A percentile compares a stretch with the other conserved stretches of the same genome.
phyloP scores from a whole-genome alignment of 192 early-diverging fungal species.

The Martensiomyces pterosporus region DNA sequence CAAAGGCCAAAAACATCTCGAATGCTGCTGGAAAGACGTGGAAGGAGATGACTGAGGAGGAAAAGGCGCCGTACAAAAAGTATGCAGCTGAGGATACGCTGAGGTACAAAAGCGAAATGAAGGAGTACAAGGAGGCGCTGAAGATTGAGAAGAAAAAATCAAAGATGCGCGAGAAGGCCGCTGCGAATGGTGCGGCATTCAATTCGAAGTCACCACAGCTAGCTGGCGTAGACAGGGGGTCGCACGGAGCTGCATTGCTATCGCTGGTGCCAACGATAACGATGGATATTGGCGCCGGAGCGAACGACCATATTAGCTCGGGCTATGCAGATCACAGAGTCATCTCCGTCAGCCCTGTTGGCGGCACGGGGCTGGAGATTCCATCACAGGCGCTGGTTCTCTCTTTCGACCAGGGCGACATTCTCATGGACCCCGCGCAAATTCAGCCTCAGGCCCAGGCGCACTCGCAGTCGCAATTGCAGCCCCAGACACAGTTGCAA shows the following conservation, averaged over 20 bases:
- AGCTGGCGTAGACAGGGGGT: too few species aligned
- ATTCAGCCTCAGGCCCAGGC: not conserved
- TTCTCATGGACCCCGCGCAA: too few species aligned
- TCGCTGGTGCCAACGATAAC: too few species aligned
- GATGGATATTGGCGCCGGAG: too few species aligned
- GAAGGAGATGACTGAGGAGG: slow-evolving; percentile 54
- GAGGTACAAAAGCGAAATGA: slow-evolving; percentile 67
- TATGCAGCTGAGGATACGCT: slow-evolving; percentile 59
- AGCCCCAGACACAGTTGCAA: not conserved
- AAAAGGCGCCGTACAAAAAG: slow-evolving; percentile 52
- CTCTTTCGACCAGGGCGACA: not conserved
- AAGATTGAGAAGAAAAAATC: slow-evolving; percentile 12
- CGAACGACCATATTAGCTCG: too few species aligned
- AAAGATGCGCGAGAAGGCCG: not conserved
- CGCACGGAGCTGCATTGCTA: too few species aligned
- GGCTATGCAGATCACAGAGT: too few species aligned
- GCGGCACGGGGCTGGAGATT: too few species aligned
- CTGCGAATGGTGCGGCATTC: too few species aligned
- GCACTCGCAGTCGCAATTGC: not conserved
- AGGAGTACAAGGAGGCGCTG: slow-evolving; percentile 36
- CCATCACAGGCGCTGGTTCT: not conserved
- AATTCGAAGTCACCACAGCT: too few species aligned
- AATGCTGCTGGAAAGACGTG: slow-evolving; percentile 43
- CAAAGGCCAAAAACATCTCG: slow-evolving; percentile 20
- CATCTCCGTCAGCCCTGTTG: too few species aligned